Base-by-base conservation (phyloP, 2,329 filamentous ascomycete genomes). In the Sclerotiophoma versabilis region DNA sequence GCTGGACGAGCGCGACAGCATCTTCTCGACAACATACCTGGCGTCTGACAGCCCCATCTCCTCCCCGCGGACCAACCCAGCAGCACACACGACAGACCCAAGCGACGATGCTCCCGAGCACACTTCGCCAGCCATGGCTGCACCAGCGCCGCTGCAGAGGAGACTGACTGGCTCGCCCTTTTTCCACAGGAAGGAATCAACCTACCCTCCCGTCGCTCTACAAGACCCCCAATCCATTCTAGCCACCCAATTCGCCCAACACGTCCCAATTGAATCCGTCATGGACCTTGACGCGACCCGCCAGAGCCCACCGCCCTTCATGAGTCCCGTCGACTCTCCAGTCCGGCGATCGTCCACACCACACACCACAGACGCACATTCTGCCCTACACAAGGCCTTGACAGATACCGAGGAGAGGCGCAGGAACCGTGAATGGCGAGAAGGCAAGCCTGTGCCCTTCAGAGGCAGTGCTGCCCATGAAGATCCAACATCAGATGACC, bases 21-120 rank as follows among this genome's bases (percentile, higher is more conserved):
- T 87, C 69, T 87, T 86, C 66, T 84, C 84, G 46, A 86, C 84
- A 27, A 83, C 84, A 60, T 87, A 87, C 70, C 73, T 82, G 1
- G 76, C 78, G 54, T 79, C 80, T 48, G 80, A 81, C 58, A 81
- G 76, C 65, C 79, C 80, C 60, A 69, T 67, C 15, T 66, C 72
- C 20, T 75, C 75, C 9, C 72, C 73, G 17, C 65, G 59, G 67
- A 56, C 75, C 75, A 60, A 51, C 54, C 62, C 71, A 47, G 53
- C 65, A 53, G 52, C 65, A 50, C 58, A 54, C 57, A 60, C 54
- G 41, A 27, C 49, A 39, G 48, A 59, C 26, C 7, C 57, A 26
- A 38, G 58, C 56, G 58, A 73, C 59, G 62, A 75, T 71, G 69
- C 65, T 41, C 60, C 65, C 38, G 60, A 66, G 48, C 52, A 67